phyloP scores from a whole-genome alignment of 352 stramenopile species.

The Phytophthora meadii region DNA sequence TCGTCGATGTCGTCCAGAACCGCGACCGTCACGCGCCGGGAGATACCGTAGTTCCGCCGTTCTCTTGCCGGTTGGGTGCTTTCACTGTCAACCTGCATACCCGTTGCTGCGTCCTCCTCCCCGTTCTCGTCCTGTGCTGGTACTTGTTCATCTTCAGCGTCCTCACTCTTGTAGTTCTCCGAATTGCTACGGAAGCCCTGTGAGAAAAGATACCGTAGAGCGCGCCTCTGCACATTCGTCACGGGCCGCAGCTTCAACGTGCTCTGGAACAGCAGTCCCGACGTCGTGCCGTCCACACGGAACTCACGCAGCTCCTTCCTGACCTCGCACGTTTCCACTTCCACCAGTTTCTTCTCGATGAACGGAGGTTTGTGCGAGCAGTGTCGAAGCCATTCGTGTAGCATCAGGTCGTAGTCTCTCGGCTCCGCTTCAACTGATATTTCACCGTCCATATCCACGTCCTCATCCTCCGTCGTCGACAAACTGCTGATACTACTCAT shows the following conservation, averaged over 20 bases:
- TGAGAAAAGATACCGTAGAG: constrained; percentile 73
- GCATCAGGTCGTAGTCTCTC: constrained; percentile 53
- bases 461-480: constrained; percentile 20
- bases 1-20: constrained; percentile 55
- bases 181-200: constrained; percentile 52
- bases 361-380: constrained; percentile 72
- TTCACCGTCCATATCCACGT: constrained; percentile 19
- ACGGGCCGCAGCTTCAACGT: constrained; percentile 75
- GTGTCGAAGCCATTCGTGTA: constrained; percentile 68
- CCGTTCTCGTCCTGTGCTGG: not conserved
- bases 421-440: constrained; percentile 16
- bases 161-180: constrained; percentile 32
- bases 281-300: constrained; percentile 70
- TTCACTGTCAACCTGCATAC: constrained; percentile 25
- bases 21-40: constrained; percentile 55
- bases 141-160: constrained; percentile 3
- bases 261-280: constrained; percentile 71
- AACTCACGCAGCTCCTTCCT: constrained; percentile 54
- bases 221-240: constrained; percentile 58
- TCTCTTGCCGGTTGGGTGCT: constrained; percentile 6
- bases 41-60: constrained; percentile 32
- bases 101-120: not conserved
- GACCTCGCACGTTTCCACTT: constrained; percentile 7
- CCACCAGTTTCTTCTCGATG: constrained; percentile 32
- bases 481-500: constrained; percentile 36